Evolutionary conservation across 139 green algal species (phyloP).

Genomic region (Chlamydomonas incerta): DNA sequence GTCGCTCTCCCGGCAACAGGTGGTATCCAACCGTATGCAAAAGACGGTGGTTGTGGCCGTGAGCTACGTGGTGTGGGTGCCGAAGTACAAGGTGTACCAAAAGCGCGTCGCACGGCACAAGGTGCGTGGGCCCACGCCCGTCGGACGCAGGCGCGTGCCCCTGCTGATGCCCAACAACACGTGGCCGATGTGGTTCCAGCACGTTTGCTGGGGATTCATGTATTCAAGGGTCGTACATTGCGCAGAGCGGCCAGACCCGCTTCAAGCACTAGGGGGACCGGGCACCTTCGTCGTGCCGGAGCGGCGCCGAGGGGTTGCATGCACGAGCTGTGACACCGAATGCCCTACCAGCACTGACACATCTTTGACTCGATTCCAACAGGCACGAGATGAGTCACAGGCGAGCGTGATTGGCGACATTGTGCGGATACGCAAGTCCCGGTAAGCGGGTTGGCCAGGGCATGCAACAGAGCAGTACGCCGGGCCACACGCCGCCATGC

Average conservation of each 20-base stretch:
- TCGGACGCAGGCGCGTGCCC: too few relatives aligned
- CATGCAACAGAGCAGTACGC: neutral
- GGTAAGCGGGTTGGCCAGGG: neutral
- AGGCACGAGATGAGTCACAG: constrained; percentile 65
- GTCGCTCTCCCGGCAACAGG: constrained; percentile 24
- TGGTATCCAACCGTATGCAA: constrained; percentile 76
- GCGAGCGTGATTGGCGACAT: constrained; percentile 65
- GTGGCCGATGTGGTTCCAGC: too few relatives aligned
- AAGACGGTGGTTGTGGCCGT: constrained; percentile 73
- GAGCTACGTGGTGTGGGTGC: constrained; percentile 65
- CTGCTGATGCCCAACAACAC: too few relatives aligned
- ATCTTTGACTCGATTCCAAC: neutral
- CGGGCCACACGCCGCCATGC: too few relatives aligned
- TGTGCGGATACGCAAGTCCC: constrained; percentile 56
- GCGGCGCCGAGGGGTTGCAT: too few relatives aligned
- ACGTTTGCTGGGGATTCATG: too few relatives aligned
- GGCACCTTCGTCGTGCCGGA: too few relatives aligned
- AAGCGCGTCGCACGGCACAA: constrained; percentile 62
- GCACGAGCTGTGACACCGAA: too few relatives aligned
- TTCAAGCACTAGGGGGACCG: too few relatives aligned
- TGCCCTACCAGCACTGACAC: too few relatives aligned
- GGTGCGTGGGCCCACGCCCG: neutral
- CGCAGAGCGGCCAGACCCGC: too few relatives aligned
- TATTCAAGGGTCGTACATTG: too few relatives aligned
- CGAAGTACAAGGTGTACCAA: constrained; percentile 70